Evolutionary conservation across 805 yeast genomes (phyloP).

Genomic region (Candida pini): DNA sequence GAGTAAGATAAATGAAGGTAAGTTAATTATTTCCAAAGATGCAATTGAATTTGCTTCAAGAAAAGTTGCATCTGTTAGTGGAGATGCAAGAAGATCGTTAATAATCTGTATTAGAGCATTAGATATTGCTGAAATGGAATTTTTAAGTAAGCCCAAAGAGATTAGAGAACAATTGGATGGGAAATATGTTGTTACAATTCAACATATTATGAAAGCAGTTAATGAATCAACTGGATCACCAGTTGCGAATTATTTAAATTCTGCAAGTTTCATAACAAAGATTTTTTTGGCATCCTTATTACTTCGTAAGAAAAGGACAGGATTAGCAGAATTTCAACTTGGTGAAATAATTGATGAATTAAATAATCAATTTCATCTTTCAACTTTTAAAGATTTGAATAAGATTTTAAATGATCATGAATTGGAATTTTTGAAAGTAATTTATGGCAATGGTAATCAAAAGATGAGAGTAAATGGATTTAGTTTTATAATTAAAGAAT

Average conservation of each 20-base stretch:
- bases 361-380: constrained; percentile 31
- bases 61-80: constrained; percentile 93
- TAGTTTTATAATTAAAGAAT: constrained; percentile 55
- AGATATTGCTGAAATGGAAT: constrained; percentile 73
- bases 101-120: constrained; percentile 85
- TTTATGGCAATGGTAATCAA: constrained; percentile 17
- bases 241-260: constrained; percentile 47
- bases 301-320: constrained; percentile 58
- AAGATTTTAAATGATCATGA: constrained; percentile 17
- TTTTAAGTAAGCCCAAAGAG: constrained; percentile 29
- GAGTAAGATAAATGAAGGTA: constrained; percentile 35
- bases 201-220: constrained; percentile 74
- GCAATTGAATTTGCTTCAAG: constrained; percentile 91
- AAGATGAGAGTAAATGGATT: constrained; percentile 54
- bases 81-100: constrained; percentile 93
- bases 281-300: constrained; percentile 66
- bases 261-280: constrained; percentile 65
- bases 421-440: constrained; percentile 18
- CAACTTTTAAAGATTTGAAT: constrained; percentile 26
- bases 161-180: constrained; percentile 28
- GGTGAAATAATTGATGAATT: constrained; percentile 81
- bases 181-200: constrained; percentile 54
- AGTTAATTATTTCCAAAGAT: constrained; percentile 49
- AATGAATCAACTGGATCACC: constrained; percentile 77
- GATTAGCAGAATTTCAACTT: constrained; percentile 61